phyloP scores from a whole-genome alignment of 2,329 filamentous ascomycete genomes.

The Corynespora cassiicola region DNA sequence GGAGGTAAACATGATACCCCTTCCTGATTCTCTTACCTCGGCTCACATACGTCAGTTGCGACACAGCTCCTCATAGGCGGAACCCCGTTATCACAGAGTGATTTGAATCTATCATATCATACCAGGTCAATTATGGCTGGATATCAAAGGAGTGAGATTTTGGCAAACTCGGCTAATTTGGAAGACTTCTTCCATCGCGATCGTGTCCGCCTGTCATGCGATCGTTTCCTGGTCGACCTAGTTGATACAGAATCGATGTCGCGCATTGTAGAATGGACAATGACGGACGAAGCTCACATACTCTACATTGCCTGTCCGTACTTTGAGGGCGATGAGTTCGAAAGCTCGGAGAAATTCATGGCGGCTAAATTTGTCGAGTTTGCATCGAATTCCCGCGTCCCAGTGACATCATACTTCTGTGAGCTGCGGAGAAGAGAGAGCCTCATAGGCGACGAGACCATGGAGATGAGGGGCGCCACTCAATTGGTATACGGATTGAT shows the following conservation, averaged over 20 bases:
- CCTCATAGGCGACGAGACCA: constrained; percentile 1
- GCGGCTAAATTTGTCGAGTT: constrained; percentile 10
- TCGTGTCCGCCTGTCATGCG: constrained; percentile 4
- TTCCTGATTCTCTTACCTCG: too few species aligned
- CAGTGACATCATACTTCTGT: constrained; percentile 17
- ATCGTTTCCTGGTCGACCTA: not conserved
- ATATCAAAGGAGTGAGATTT: too few species aligned
- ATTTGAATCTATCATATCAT: too few species aligned
- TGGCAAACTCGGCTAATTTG: constrained; percentile 6
- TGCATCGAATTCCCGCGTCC: constrained; percentile 4
- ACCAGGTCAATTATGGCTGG: too few species aligned
- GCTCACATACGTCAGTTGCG: too few species aligned
- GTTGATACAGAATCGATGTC: constrained; percentile 1
- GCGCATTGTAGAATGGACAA: constrained; percentile 7
- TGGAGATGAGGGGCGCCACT: constrained; percentile 10
- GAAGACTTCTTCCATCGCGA: constrained; percentile 14
- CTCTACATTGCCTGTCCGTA: constrained; percentile 6
- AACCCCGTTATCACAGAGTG: too few species aligned
- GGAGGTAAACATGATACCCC: too few species aligned
- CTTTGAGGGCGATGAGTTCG: constrained; percentile 5
- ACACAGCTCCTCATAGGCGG: too few species aligned
- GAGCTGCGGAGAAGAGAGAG: constrained; percentile 4
- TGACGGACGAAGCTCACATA: not conserved
- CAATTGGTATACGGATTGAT: constrained; percentile 15
- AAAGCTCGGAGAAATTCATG: constrained; percentile 5